These are phyloP conservation scores for Iris pallida DNA, from an alignment of 116 monocot genomes.

Conservation along the genomic window DNA sequence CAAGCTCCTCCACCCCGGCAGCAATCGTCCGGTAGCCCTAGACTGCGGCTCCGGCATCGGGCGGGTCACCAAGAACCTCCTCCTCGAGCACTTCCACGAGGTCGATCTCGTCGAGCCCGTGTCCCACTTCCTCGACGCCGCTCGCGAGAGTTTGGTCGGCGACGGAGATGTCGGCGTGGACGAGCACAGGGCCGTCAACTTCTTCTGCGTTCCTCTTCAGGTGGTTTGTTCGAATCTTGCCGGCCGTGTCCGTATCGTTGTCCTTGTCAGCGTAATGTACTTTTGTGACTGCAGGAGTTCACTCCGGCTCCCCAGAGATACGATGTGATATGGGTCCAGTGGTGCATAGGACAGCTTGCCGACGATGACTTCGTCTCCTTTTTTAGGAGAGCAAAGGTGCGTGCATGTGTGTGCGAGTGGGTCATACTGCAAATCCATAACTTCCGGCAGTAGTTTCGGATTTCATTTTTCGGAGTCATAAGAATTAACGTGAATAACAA, in stretches of 20 bases:
- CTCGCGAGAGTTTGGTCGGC: slow-evolving; percentile 60
- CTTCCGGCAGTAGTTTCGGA: too few species aligned
- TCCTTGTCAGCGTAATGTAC: background rate
- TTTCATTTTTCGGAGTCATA: too few species aligned
- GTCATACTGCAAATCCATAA: too few species aligned
- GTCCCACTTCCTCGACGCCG: slow-evolving; percentile 84
- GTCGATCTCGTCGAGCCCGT: slow-evolving; percentile 98
- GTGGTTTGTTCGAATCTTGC: slow-evolving; percentile 20
- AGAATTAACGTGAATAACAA: too few species aligned
- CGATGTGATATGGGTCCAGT: slow-evolving; percentile 98
- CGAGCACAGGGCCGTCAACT: slow-evolving; percentile 65
- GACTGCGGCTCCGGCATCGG: slow-evolving; percentile 99
- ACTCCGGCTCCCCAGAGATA: slow-evolving; percentile 83
- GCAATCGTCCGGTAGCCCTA: slow-evolving; percentile 5
- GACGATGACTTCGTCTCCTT: slow-evolving; percentile 95
- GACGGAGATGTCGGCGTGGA: slow-evolving; percentile 25
- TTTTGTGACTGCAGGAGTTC: slow-evolving; percentile 55
- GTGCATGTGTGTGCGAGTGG: background rate
- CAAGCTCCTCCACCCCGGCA: background rate
- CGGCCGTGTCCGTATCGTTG: background rate
- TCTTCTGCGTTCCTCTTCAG: slow-evolving; percentile 88
- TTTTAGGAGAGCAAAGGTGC: slow-evolving; percentile 90
- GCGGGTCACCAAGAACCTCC: slow-evolving; percentile 90
- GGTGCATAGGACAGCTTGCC: slow-evolving; percentile 94
- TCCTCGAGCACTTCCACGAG: slow-evolving; percentile 82